Conservation (phyloP, 192 early-diverging fungal species). For the Phlyctochytrium planicorne region DNA sequence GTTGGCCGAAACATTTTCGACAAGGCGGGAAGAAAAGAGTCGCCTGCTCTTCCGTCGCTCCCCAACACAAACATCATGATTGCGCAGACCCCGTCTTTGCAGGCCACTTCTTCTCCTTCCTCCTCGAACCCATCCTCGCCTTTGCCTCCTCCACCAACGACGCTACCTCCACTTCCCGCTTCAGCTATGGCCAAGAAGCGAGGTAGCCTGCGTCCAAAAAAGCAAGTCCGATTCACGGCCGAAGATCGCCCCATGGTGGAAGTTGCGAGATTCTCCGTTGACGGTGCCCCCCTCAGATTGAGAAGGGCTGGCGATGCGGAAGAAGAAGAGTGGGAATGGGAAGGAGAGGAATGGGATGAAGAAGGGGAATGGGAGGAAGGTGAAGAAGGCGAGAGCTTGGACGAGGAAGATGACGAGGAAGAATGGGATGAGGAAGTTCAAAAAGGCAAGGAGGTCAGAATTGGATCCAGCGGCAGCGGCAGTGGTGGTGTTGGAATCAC, state of each 20-base stretch:
- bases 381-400: neutral
- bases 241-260: slow-evolving; percentile 25
- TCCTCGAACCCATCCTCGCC: no score
- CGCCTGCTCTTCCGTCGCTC: no score
- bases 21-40: no score
- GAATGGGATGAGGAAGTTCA: neutral
- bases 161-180: neutral
- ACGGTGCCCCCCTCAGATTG: neutral
- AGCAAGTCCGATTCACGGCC: slow-evolving; percentile 22
- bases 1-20: neutral
- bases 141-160: neutral
- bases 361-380: neutral
- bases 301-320: neutral
- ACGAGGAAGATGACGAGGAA: neutral
- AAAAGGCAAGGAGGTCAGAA: neutral
- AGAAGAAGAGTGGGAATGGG: neutral
- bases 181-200: neutral
- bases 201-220: neutral
- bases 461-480: no score
- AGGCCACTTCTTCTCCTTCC: no score
- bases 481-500: no score
- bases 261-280: slow-evolving; percentile 6
- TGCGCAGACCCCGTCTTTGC: neutral
- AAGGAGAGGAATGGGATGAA: neutral
- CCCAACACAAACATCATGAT: neutral